Evolutionary conservation across 106 monocot genomes (phyloP), one percentile per base, ranked within the genome.

Genomic region (Cymbidium sinense): DNA sequence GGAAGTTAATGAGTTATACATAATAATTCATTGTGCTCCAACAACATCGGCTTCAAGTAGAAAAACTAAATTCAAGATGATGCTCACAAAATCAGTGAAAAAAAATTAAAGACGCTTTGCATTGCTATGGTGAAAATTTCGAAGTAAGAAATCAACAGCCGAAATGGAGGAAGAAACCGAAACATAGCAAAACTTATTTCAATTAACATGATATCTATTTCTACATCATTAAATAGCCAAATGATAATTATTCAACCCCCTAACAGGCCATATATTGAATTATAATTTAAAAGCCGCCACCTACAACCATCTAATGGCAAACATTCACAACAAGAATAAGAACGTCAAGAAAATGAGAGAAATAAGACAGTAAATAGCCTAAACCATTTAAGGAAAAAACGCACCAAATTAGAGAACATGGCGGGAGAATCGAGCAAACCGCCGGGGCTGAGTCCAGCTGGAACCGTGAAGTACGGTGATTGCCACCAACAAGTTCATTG

Each of bases 391-490:
- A 64, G 64, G 61, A 52, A 18, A 50, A 30, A 19, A 65, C 75
- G 34, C 65, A 77, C 80, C 62, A 47, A 67, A 65, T 75, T 58
- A 75, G 80, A 70, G 87, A 84, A 82, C 30, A 82, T 75, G 43
- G 77, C 73, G 2, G 84, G 82, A n/a, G 88, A 88, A 6, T 88
- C 84, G 1, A 85, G 82, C 67, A 88, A 77, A 13, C 82, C 77
- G 4, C 47, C 76, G 17, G 85, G 88, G 77, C 85, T 88, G 62
- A 83, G 82, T 34, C 79, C 85, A n/a, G 82, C 44, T 62, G 88
- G 82, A 43, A 80, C 74, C n/a, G 75, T 74, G 80, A 83, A 85
- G 61, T 82, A 76, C 58, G 84, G 77, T 44, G 76, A 73, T 58
- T 36, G 70, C 64, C 61, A 76, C 69, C 77, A 55, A 23, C 61